Evolutionary conservation across 306 rosid species (phyloP), one percentile per base, ranked within the genome.

Genomic region (Vigna radiata): DNA sequence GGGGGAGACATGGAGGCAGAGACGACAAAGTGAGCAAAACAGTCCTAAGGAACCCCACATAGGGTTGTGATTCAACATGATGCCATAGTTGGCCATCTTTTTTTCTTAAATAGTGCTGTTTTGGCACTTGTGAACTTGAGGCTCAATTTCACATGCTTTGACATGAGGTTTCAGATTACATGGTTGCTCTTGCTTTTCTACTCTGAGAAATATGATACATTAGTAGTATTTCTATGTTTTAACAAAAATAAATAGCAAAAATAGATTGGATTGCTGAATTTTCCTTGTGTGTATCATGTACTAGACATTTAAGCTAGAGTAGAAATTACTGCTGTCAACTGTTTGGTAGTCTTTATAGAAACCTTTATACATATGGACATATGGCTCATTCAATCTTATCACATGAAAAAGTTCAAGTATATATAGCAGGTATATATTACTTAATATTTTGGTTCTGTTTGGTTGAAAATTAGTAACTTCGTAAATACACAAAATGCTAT

Each of bases 1-100:
- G 87, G 87, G 86, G 25, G 85, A 86, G 56, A 43, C 80, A 13
- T 80, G 81, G 73, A 80, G 87, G 81, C 84, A 77, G 73, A 84
- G 52, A 74, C 27, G 70, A 56, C 82, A 77, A 69, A 77, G 77
- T 63, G 47, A 44, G 33, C 70, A 77, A 73, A 71, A 10, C 49
- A 63, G 60, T 66, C 61, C 82, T 52, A 82, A 52, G 43, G 82
- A 41, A 31, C 8, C 52, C 46, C 17, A 17, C 27, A 25, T 25
- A 8, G 68, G 71, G 70, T 81, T 58, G 60, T 23, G 46, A 50
- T 69, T 70, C 53, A 33, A 36, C 69, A 79, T 41, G 60, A 36
- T 54, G 19, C 23, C 19, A 37, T 36, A 36, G 62, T 76, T 56
- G 71, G 63, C 52, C 12, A 70, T 68, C 65, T 44, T 33, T 16